Conservation (phyloP, 1,139 yeast species). For the Suhomyces coccinellae region DNA sequence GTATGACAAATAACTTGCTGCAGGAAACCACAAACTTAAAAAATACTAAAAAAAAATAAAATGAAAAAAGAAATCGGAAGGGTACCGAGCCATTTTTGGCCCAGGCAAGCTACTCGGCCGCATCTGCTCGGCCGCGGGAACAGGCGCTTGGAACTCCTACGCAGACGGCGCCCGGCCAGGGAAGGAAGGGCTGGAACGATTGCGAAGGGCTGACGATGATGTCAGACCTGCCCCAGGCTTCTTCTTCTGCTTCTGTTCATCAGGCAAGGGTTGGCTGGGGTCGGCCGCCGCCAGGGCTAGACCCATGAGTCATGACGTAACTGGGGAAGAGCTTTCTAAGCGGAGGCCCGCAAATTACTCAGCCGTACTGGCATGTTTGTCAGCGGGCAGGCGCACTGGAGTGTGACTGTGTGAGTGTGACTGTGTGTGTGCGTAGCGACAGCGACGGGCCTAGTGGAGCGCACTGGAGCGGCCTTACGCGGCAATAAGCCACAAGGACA, state of each 20-base stretch:
- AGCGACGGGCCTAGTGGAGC: too few species aligned
- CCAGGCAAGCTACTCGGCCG: constrained; percentile 1
- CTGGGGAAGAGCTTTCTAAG: not conserved
- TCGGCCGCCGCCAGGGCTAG: not conserved
- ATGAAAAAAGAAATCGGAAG: not conserved
- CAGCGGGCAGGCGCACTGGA: too few species aligned
- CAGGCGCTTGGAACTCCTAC: not conserved
- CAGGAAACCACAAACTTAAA: constrained; percentile 2
- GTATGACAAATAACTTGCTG: constrained; percentile 5
- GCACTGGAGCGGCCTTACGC: too few species aligned
- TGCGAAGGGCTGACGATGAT: constrained; percentile 1
- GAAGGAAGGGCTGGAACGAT: constrained; percentile 1
- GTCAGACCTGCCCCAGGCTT: not conserved
- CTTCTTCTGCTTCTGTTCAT: too few species aligned
- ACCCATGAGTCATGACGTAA: not conserved
- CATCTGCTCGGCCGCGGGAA: constrained; percentile 1
- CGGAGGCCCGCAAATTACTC: constrained; percentile 5
- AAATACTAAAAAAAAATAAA: constrained; percentile 1
- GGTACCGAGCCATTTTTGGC: constrained; percentile 10
- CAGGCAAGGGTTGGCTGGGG: not conserved
- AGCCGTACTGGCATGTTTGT: constrained; percentile 10
- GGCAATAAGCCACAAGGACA: not conserved
- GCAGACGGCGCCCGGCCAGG: not conserved
- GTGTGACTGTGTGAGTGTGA: too few species aligned
- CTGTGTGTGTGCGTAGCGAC: too few species aligned